Evolutionary conservation across 164 flowering plant species (phyloP).

Genomic region (Dillenia suffruticosa): DNA sequence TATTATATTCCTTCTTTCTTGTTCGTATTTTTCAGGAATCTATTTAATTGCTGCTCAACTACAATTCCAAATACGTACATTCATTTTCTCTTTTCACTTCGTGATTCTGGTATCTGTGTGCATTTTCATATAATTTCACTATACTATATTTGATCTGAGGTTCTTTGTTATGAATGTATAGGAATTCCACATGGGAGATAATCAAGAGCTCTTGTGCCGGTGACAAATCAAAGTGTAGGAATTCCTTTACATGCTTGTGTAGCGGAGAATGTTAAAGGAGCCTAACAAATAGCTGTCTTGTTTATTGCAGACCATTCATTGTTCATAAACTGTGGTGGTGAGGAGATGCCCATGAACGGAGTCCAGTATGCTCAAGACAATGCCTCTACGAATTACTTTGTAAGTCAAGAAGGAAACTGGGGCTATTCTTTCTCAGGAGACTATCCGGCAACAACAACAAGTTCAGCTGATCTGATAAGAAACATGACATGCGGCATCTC

Average conservation of each 20-base stretch:
- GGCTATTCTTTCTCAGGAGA: constrained; percentile 18
- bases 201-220: not conserved
- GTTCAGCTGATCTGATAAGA: not conserved
- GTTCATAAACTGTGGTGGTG: constrained; percentile 17
- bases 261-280: not conserved
- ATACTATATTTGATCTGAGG: not conserved
- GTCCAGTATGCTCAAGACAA: constrained; percentile 6
- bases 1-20: not conserved
- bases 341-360: constrained; percentile 2
- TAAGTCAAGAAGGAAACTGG: constrained; percentile 8
- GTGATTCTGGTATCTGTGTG: not conserved
- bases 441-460: not conserved
- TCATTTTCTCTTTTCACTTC: not conserved
- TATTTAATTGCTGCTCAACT: not conserved
- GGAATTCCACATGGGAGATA: not conserved
- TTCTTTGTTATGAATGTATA: not conserved
- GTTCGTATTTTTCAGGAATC: not conserved
- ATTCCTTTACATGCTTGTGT: not conserved
- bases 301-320: constrained; percentile 10
- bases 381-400: not conserved
- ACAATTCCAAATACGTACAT: not conserved
- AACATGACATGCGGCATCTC: not conserved
- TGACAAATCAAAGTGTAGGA: not conserved
- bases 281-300: not conserved
- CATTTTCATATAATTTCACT: not conserved